Base-by-base conservation (phyloP, 2,329 filamentous ascomycete genomes). In the Colletotrichum gigasporum region DNA sequence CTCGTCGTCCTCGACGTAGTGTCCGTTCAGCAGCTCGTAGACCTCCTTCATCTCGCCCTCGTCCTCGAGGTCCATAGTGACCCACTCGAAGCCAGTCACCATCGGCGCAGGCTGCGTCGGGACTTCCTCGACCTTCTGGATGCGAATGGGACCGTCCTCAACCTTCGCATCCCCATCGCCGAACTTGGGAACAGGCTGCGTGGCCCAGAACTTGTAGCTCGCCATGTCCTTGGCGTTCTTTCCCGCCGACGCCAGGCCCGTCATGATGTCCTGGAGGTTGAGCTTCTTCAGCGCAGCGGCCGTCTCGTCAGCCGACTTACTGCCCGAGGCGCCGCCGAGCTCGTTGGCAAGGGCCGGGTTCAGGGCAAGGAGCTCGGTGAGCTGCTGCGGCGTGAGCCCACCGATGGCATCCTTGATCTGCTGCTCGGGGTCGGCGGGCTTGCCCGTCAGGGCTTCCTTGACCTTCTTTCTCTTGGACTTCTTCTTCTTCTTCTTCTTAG, bases 171-270 rank as follows among this genome's bases (percentile, higher is more conserved):
- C 71, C 63, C 83, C 78, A 75, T 90, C 82, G 71, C 86, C 90
- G 73, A 98, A 97, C 73, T 90, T 90, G 52, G 92, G 92, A 63
- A 99, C 96, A 1, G 96, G 96, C 78, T 99, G 96, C 47, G 96
- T 99, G 77, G 93, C 90, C 96, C 96, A 99, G 82, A 99, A 99
- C 80, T 97, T 97, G 85, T 98, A 97, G 63, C 90, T 92, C 6
- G 91, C 94, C 93, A 97, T 97, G 74, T 97, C 94, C 82, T 97
- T 97, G 71, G 89, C 90, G 73, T 97, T 97, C 84, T 96, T 96
- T 59, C 91, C 92, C 66, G 87, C 89, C 7, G 92, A 83, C 14
- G 94, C 91, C 72, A 92, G 78, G 0, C 91, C 90, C 1, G 91
- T 92, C 85, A 93, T 87, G 73, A 92, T 87, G 67, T 93, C 90